Evolutionary conservation across 169 alveolate species (phyloP), one percentile per base, ranked within the genome.

Genomic region (Plasmodium gaboni): DNA sequence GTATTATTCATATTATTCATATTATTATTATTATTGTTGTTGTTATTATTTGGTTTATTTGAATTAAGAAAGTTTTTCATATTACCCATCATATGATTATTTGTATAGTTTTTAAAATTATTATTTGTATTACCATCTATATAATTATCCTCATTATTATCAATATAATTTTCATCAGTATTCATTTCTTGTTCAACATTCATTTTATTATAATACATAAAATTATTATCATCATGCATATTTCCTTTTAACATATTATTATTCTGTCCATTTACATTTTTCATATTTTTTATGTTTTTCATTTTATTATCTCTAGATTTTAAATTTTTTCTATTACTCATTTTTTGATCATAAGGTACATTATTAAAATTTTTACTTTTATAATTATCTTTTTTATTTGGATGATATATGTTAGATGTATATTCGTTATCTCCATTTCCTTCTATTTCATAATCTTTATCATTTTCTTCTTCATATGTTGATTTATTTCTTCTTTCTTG

Each of bases 201-300:
- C 7, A 19, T 24, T 22, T 24, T 26, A 24, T 63, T 26, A 19
- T 24, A n/a, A 24, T 19, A 13, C n/a, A 10, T 63, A 24, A 9
- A 8, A 19, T 63, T 42, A 63, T 63, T 9, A 7, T 38, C 60
- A 13, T n/a, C 70, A 19, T 61, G 22, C 5, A 42, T 42, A 17
- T 15, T n/a, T 65, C 57, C 46, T 6, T 65, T 26, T 32, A 65
- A 65, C 2, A 32, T 10, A 24, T 26, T 65, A 28, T 26, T 32
- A 28, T 24, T 24, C 15, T 2, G 17, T 17, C 13, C 15, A 32
- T 10, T 65, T n/a, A 28, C 42, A 4, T 48, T 28, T 10, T 13
- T 26, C 42, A 71, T 26, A 26, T 61, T 74, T 13, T 60, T 74
- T 61, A 12, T 74, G 8, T 64, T 64, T 28, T 74, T 74, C 88